Evolutionary conservation across 2,329 filamentous ascomycete species (phyloP).

Genomic region (Didymosphaeria variabile): DNA sequence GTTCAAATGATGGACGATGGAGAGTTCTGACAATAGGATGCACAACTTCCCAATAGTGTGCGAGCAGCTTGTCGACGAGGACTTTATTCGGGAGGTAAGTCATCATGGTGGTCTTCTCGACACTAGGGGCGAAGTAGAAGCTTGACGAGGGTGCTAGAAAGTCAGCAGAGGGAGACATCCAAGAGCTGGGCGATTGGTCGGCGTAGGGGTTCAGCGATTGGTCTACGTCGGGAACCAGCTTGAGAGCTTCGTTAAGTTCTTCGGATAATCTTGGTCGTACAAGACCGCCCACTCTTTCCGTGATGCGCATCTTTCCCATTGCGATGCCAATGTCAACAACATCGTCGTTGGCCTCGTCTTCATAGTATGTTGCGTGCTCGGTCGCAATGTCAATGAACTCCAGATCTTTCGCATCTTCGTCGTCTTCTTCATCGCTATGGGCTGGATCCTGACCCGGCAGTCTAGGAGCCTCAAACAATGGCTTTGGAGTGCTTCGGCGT

Average conservation of each 20-base stretch:
- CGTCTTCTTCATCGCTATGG: conserved; percentile 65
- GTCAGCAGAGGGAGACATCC: conserved; percentile 69
- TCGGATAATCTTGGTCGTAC: conserved; percentile 75
- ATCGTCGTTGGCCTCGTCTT: conserved; percentile 72
- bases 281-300: conserved; percentile 77
- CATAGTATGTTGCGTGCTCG: conserved; percentile 74
- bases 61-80: conserved; percentile 69
- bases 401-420: conserved; percentile 65
- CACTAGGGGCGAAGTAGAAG: conserved; percentile 69
- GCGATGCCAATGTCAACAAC: conserved; percentile 76
- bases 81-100: conserved; percentile 68
- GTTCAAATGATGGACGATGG: conserved; percentile 73
- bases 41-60: conserved; percentile 73
- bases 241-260: conserved; percentile 55
- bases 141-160: conserved; percentile 74
- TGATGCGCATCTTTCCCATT: conserved; percentile 76
- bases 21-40: conserved; percentile 74
- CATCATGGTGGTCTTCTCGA: conserved; percentile 58
- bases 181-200: conserved; percentile 48
- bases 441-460: conserved; percentile 54
- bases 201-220: conserved; percentile 22
- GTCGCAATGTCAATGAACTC: conserved; percentile 70
- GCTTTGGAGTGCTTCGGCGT: conserved; percentile 46
- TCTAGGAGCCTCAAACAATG: conserved; percentile 14
- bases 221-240: conserved; percentile 32